Percentiles rank a stretch among this genome's conserved stretches.
phyloP scores from a whole-genome alignment of 305 asterid species.

The Rubia occidens region DNA sequence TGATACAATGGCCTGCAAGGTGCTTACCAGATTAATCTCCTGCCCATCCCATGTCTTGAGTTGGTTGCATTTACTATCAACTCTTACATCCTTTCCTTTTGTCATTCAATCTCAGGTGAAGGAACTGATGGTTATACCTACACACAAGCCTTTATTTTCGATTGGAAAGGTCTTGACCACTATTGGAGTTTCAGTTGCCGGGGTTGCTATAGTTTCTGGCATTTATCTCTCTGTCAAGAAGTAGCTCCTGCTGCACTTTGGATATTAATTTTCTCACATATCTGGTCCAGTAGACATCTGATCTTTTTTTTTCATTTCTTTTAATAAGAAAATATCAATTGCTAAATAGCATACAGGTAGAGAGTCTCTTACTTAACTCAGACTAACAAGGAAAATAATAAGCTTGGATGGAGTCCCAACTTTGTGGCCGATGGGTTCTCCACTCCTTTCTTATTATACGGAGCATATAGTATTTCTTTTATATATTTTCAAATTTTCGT shows the following conservation, averaged over 20 bases:
- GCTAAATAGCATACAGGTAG: not conserved
- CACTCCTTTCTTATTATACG: not conserved
- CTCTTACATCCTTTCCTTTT: not conserved
- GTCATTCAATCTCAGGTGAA: constrained; percentile 32
- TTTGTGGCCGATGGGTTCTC: not conserved
- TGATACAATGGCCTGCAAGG: not conserved
- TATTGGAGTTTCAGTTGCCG: constrained; percentile 65
- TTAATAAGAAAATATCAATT: not conserved
- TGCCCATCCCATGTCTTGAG: not conserved
- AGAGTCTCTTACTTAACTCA: not conserved
- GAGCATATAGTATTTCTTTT: not conserved
- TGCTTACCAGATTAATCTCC: not conserved
- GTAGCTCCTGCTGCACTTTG: constrained; percentile 21
- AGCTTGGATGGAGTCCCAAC: not conserved
- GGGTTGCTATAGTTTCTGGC: constrained; percentile 58
- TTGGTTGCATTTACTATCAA: not conserved
- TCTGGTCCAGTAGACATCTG: not conserved
- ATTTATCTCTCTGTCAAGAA: constrained; percentile 63
- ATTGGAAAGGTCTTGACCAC: constrained; percentile 37
- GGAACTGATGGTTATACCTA: constrained; percentile 45
- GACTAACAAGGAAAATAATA: not conserved
- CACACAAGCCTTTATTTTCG: constrained; percentile 28
- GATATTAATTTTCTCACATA: not conserved
- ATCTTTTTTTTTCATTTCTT: not conserved
- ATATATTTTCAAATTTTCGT: not conserved